Conservation (phyloP, 169 alveolate genomes). For the Eimeria zaria region DNA sequence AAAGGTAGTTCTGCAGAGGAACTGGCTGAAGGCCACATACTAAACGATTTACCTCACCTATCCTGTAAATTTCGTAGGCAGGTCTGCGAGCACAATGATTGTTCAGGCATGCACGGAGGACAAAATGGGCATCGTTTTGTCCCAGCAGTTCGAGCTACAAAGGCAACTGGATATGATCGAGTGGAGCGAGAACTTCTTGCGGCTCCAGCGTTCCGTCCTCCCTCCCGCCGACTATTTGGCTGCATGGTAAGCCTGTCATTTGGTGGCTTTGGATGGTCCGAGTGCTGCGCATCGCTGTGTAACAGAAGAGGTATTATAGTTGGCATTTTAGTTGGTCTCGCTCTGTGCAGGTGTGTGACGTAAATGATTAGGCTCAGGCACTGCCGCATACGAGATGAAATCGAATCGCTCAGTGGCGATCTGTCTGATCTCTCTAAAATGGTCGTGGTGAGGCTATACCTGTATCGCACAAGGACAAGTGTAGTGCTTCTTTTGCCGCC, state of each 20-base stretch:
- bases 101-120: constrained; percentile 87
- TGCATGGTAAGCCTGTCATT: constrained; percentile 87
- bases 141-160: constrained; percentile 90
- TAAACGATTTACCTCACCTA: not conserved
- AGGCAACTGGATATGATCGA: constrained; percentile 90
- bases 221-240: constrained; percentile 93
- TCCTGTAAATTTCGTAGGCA: not conserved
- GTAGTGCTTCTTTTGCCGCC: not conserved
- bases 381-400: constrained; percentile 73
- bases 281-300: not conserved
- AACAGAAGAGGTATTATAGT: not conserved
- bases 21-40: not conserved
- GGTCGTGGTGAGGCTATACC: constrained; percentile 26
- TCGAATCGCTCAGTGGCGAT: constrained; percentile 55
- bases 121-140: constrained; percentile 89
- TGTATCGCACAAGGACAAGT: not conserved
- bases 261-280: not conserved
- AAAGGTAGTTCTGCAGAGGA: not conserved
- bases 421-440: constrained; percentile 26
- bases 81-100: not conserved
- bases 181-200: constrained; percentile 90
- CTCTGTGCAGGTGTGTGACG: not conserved
- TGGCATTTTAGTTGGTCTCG: not conserved
- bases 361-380: constrained; percentile 60
- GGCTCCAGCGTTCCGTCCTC: constrained; percentile 88